A percentile compares a stretch with the other conserved stretches of the same genome.
Evolutionary conservation across 495 filamentous ascomycete genomes (phyloP).

Genomic region (Lophium mytilinum): DNA sequence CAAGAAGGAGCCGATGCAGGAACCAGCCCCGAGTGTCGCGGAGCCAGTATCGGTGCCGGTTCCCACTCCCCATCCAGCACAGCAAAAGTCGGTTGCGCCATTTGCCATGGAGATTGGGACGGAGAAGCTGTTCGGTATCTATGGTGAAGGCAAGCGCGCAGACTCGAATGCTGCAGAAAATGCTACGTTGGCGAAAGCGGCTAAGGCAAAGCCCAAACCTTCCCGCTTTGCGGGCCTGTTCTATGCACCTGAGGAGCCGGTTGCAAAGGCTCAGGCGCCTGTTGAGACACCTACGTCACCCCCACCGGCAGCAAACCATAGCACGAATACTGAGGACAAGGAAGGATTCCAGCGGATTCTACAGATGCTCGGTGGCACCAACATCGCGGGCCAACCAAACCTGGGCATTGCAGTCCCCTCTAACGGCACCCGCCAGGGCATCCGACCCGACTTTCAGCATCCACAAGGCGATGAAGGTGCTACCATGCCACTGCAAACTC

Average conservation of each 20-base stretch:
- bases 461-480: conserved; percentile 5
- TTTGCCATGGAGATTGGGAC: conserved; percentile 56
- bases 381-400: conserved; percentile 18
- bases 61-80: background rate
- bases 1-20: conserved; percentile 37
- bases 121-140: conserved; percentile 76
- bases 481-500: background rate
- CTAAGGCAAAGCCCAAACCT: conserved; percentile 43
- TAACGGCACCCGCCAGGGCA: conserved; percentile 9
- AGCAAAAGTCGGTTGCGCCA: conserved; percentile 43
- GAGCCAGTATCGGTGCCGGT: background rate
- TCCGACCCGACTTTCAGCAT: conserved; percentile 5
- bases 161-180: conserved; percentile 21
- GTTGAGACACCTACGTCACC: conserved; percentile 20
- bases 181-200: conserved; percentile 27
- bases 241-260: conserved; percentile 48
- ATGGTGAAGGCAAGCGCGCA: conserved; percentile 21
- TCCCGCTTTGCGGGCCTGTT: conserved; percentile 86
- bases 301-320: conserved; percentile 28
- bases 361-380: conserved; percentile 61
- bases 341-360: conserved; percentile 84
- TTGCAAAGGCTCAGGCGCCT: conserved; percentile 22
- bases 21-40: background rate
- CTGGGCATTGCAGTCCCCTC: background rate
- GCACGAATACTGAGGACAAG: conserved; percentile 64